phyloP scores from a whole-genome alignment of 179 eudicot species.

The Carnegiea gigantea region DNA sequence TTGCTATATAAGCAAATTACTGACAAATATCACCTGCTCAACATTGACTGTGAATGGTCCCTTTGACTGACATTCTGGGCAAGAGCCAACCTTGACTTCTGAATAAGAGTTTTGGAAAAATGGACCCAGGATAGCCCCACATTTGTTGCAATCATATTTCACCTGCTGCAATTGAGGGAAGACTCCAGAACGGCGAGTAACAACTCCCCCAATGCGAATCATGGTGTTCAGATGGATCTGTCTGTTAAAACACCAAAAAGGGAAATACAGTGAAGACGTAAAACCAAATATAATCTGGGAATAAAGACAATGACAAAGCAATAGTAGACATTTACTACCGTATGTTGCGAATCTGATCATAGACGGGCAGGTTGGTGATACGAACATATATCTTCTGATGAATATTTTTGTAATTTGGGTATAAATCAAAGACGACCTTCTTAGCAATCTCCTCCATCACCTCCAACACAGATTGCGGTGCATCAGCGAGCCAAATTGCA shows the following conservation, averaged over 20 bases:
- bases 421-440: constrained; percentile 76
- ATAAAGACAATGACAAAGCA: background rate
- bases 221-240: constrained; percentile 95
- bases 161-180: constrained; percentile 97
- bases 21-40: constrained; percentile 62
- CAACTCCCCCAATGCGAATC: constrained; percentile 98
- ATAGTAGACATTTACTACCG: constrained; percentile 41
- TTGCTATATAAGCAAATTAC: background rate
- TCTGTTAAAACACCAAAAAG: constrained; percentile 36
- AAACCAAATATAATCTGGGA: background rate
- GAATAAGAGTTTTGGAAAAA: constrained; percentile 92
- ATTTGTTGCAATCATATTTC: constrained; percentile 93
- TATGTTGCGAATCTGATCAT: constrained; percentile 93
- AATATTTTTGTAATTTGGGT: constrained; percentile 83
- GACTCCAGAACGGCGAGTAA: constrained; percentile 92
- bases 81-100: constrained; percentile 96
- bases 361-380: constrained; percentile 81
- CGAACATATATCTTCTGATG: constrained; percentile 88
- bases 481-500: constrained; percentile 98
- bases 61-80: constrained; percentile 97
- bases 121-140: constrained; percentile 85
- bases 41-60: constrained; percentile 92
- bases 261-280: background rate
- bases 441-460: constrained; percentile 97
- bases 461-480: constrained; percentile 95